Evolutionary conservation across 805 yeast species (phyloP).

Genomic region (Kluyveromyces starmeri): DNA sequence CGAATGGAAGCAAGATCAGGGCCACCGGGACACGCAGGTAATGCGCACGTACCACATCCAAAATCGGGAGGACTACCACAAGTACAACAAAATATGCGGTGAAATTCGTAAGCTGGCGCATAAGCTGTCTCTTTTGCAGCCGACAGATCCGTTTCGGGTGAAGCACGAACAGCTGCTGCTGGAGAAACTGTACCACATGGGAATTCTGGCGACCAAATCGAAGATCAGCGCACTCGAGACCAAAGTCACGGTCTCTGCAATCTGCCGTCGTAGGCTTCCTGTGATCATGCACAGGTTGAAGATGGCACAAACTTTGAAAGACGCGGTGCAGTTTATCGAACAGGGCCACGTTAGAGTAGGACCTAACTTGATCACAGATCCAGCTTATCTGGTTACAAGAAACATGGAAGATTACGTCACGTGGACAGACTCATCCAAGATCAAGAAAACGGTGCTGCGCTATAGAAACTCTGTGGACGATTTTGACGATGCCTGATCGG

Average conservation of each 20-base stretch:
- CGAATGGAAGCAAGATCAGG: constrained; percentile 94
- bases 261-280: constrained; percentile 86
- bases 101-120: constrained; percentile 81
- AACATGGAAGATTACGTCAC: constrained; percentile 94
- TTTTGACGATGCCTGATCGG: constrained; percentile 39
- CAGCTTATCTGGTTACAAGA: constrained; percentile 88
- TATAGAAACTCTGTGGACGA: constrained; percentile 70
- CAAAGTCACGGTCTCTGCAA: constrained; percentile 82
- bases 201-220: constrained; percentile 76
- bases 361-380: constrained; percentile 90
- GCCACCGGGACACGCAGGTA: constrained; percentile 93
- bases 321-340: constrained; percentile 86
- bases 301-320: constrained; percentile 84
- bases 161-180: constrained; percentile 82
- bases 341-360: constrained; percentile 98
- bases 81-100: constrained; percentile 90
- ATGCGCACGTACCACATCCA: constrained; percentile 92
- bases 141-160: constrained; percentile 77
- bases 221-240: constrained; percentile 90
- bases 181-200: constrained; percentile 85
- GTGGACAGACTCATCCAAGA: constrained; percentile 96
- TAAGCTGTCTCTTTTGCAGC: constrained; percentile 72
- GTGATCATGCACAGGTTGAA: constrained; percentile 90
- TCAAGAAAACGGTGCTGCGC: constrained; percentile 78
- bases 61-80: constrained; percentile 91